Percentiles rank a stretch among this genome's conserved stretches.
Conservation (phyloP, 2,329 filamentous ascomycete species). For the Cordyceps fumosorosea region DNA sequence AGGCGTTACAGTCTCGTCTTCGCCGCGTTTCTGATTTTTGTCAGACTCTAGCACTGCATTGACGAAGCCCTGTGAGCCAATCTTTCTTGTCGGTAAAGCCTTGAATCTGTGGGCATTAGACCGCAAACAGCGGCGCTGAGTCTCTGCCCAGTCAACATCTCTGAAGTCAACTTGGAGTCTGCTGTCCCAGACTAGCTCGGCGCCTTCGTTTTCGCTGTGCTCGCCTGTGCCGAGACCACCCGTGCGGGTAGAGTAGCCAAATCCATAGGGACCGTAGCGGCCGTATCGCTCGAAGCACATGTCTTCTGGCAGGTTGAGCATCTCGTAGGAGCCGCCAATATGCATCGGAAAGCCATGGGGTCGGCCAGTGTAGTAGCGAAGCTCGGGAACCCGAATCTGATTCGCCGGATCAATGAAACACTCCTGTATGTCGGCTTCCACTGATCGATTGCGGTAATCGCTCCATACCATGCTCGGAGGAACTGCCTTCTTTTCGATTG, state of each 20-base stretch:
- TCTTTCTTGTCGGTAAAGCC: slow-evolving; percentile 32
- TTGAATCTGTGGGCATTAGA: slow-evolving; percentile 67
- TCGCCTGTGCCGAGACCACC: slow-evolving; percentile 83
- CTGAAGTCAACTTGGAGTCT: slow-evolving; percentile 69
- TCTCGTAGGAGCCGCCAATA: slow-evolving; percentile 77
- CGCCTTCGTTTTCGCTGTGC: slow-evolving; percentile 74
- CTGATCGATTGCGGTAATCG: slow-evolving; percentile 29
- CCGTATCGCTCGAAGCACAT: slow-evolving; percentile 93
- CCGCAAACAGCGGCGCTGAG: slow-evolving; percentile 65
- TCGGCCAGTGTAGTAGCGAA: slow-evolving; percentile 71
- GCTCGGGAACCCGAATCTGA: slow-evolving; percentile 58
- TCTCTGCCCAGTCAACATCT: slow-evolving; percentile 70
- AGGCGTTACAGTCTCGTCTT: slow-evolving; percentile 1
- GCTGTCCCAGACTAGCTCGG: slow-evolving; percentile 70
- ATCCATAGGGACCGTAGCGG: slow-evolving; percentile 79
- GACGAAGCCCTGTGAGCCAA: slow-evolving; percentile 45
- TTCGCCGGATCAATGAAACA: slow-evolving; percentile 71
- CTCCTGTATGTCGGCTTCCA: slow-evolving; percentile 51
- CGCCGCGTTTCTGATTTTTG: slow-evolving; percentile 13
- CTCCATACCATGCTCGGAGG: slow-evolving; percentile 29
- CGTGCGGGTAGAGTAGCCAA: slow-evolving; percentile 71
- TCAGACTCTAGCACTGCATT: slow-evolving; percentile 29
- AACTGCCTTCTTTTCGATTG: slow-evolving; percentile 16
- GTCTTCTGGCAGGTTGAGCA: slow-evolving; percentile 72
- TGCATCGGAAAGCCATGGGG: slow-evolving; percentile 79